These are phyloP conservation scores for Amylostereum areolatum DNA, from an alignment of 1,284 basidiomycete species.

Conservation along the genomic window DNA sequence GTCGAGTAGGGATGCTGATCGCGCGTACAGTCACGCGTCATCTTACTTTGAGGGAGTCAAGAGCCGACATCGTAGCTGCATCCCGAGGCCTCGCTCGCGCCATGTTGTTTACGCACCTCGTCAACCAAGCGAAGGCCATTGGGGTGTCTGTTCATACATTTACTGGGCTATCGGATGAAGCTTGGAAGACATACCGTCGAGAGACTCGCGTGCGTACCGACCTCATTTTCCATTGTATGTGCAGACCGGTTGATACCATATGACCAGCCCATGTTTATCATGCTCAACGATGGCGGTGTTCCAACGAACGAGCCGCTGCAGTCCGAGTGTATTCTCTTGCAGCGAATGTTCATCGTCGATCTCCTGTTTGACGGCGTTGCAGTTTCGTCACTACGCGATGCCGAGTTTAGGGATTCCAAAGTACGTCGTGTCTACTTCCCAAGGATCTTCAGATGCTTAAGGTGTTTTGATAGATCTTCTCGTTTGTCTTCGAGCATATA, in stretches of 20 bases:
- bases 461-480: conserved; percentile 30
- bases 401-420: conserved; percentile 58
- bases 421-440: conserved; percentile 24
- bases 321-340: conserved; percentile 33
- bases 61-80: conserved; percentile 26
- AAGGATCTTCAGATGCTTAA: no score
- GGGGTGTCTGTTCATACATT: conserved; percentile 40
- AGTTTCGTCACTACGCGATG: conserved; percentile 42
- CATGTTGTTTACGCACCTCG: conserved; percentile 46
- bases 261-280: conserved; percentile 58
- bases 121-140: conserved; percentile 39
- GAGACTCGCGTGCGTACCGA: conserved; percentile 30
- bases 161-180: conserved; percentile 33
- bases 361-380: conserved; percentile 45
- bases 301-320: no score
- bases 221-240: neutral
- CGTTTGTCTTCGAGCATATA: conserved; percentile 39
- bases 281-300: conserved; percentile 48
- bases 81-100: conserved; percentile 47
- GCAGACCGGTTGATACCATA: neutral
- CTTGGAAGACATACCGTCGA: conserved; percentile 41
- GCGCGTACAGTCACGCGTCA: conserved; percentile 32
- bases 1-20: no score
- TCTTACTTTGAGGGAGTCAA: conserved; percentile 32
- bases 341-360: conserved; percentile 42